Conservation (phyloP, 1,284 basidiomycete species). For the Microbotryomycetes sp. region DNA sequence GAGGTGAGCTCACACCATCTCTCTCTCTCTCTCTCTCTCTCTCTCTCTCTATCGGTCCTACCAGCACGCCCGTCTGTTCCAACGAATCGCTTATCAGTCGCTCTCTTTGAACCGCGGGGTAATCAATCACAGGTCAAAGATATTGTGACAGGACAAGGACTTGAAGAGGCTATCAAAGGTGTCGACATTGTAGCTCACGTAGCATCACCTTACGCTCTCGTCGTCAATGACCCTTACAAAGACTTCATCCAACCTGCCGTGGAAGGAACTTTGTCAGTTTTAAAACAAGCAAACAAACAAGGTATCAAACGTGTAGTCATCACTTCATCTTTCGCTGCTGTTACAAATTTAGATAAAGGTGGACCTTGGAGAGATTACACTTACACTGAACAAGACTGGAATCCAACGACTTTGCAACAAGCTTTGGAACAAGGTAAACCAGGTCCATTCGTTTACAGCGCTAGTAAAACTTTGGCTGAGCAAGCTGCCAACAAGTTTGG, state of each 20-base stretch:
- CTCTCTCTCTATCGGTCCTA: too few relatives aligned
- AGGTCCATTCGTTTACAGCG: constrained; percentile 38
- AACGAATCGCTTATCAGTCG: too few relatives aligned
- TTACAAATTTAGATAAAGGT: constrained; percentile 34
- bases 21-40: too few relatives aligned
- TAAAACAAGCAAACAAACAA: constrained; percentile 26
- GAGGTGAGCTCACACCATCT: constrained; percentile 11
- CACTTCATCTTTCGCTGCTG: constrained; percentile 42
- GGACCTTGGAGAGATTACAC: constrained; percentile 32
- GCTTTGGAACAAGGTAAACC: constrained; percentile 31
- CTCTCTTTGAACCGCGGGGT: too few relatives aligned
- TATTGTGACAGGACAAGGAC: constrained; percentile 39
- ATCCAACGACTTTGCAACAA: constrained; percentile 38
- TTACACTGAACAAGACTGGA: constrained; percentile 41
- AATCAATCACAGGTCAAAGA: constrained; percentile 41
- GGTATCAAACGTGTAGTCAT: constrained; percentile 40
- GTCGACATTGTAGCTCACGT: constrained; percentile 33
- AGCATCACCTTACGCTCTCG: constrained; percentile 33
- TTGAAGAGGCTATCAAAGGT: constrained; percentile 39
- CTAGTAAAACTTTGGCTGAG: constrained; percentile 36
- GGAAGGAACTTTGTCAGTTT: constrained; percentile 41
- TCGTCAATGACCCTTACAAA: constrained; percentile 38
- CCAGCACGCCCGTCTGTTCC: not conserved
- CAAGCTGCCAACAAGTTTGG: constrained; percentile 40
- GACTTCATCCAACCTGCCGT: constrained; percentile 42